Base-by-base conservation (phyloP, 2,329 filamentous ascomycete species). In the Coniosporium tulheliwenetii region DNA sequence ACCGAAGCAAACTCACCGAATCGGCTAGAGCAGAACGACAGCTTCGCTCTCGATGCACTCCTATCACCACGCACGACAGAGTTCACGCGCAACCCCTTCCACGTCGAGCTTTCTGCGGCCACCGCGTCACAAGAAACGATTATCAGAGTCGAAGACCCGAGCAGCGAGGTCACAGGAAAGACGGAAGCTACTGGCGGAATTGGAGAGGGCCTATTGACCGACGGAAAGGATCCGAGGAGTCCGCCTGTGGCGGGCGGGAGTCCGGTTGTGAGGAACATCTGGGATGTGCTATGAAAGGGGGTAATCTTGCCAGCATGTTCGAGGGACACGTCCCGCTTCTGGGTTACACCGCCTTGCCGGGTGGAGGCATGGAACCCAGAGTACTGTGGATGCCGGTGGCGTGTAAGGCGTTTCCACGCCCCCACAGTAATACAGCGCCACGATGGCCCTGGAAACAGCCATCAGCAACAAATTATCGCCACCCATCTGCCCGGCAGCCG, bases 201-300 rank as follows among this genome's bases (percentile, higher is more conserved):
- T 78, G 67, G 41, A 73, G 69, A 13, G 61, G 65, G 38, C 61
- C 65, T 41, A 63, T 62, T 64, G 7, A 62, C 66, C 51, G 75
- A 78, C 42, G 69, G 73, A 9, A 67, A 66, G 10, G 81, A 87
- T 53, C 83, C 83, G 10, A 66, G 83, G 49, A 86, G 81, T 55
- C 82, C 82, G 12, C 79, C 81, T 0, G 82, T 79, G 10, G 75
- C 73, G 51, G 81, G 82, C 33, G 79, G 81, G 55, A 77, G 75
- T 43, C 80, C 82, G 2, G 86, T 89, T 45, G 75, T 78, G 39
- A 70, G 82, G 42, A 86, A 79, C 43, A 89, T 89, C 51, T 79
- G 84, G 55, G 81, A 86, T 52, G 66, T 85, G 39, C 65, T 87
- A 59, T 86, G 69, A 70, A 43, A 44, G 32, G 30, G 12, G 30